A percentile compares a stretch with the other conserved stretches of the same genome.
phyloP scores from a whole-genome alignment of 345 rosid genomes.

The Rhodamnia argentea region DNA sequence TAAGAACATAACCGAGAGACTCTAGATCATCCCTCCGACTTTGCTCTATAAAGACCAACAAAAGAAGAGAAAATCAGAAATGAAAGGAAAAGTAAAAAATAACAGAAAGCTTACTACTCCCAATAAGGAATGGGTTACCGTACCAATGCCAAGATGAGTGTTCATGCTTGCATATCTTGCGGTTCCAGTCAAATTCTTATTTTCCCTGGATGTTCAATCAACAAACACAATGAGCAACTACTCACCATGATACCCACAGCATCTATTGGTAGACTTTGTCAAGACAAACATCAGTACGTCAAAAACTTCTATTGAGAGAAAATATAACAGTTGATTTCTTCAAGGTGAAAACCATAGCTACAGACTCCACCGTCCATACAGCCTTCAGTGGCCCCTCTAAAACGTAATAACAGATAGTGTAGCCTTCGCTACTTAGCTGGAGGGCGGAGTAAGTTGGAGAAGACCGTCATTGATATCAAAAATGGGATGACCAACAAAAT shows the following conservation, averaged over 20 bases:
- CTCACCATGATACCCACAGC: background rate
- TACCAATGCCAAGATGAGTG: constrained; percentile 98
- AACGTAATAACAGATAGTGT: background rate
- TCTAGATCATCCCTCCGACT: constrained; percentile 98
- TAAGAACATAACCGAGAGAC: constrained; percentile 95
- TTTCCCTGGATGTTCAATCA: constrained; percentile 48
- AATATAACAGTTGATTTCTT: background rate
- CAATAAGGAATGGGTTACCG: background rate
- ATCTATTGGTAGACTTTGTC: background rate
- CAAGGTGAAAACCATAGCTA: background rate
- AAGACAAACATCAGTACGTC: background rate
- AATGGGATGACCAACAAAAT: background rate
- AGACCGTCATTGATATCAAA: background rate
- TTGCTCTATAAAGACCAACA: constrained; percentile 48
- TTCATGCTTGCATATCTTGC: constrained; percentile 99
- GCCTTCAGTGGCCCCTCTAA: background rate
- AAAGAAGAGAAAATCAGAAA: background rate
- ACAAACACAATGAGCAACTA: background rate
- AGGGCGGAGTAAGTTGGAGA: background rate
- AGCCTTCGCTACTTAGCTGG: background rate
- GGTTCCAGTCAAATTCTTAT: constrained; percentile 93
- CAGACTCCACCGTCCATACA: background rate
- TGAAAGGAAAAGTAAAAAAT: background rate
- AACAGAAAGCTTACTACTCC: background rate
- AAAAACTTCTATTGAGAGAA: background rate